Evolutionary conservation across 345 rosid genomes (phyloP), one percentile per base, ranked within the genome.

Genomic region (Sonneratia caseolaris): DNA sequence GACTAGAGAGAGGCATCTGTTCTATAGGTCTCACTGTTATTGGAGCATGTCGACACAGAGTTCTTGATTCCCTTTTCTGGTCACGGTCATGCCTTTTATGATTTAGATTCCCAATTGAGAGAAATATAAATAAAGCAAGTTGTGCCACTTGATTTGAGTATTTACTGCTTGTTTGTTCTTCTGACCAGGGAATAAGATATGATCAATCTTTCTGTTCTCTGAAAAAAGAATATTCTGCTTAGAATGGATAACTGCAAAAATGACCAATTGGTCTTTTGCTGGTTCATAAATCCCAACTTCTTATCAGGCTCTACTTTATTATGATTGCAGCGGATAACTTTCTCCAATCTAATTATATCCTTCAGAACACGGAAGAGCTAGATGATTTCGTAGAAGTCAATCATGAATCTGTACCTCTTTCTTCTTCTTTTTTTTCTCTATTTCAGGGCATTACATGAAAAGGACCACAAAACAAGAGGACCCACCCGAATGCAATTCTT

Each of bases 401-500:
- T 18, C 59, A 5, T 21, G 59, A 53, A 53, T 18, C 36, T 7
- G 15, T 24, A 37, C 49, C 32, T 16, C 13, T 42, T 42, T 42
- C 19, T 21, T 24, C 5, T 40, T 22, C n/a, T n/a, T 37, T 14
- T 38, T 32, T 18, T 45, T 22, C 16, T 37, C 19, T 40, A 65
- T 73, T 72, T 56, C 94, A 96, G 99, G 72, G 99, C 99, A 40
- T 86, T 96, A 43, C 99, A 96, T 70, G 99, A 96, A 79, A 92
- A 81, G 80, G 99, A 96, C 36, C 40, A 74, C 27, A 85, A 76
- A 61, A 69, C 71, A 2, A 79, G 84, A 73, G 94, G 96, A 71
- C 62, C 82, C 67, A 90, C 92, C 9, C 80, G 98, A 75, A 90
- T 96, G 97, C 78, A 79, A 61, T 96, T 96, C 79, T 96, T 96